phyloP scores from a whole-genome alignment of 176 grass and related monocot genomes.

The Cymbopogon citratus region DNA sequence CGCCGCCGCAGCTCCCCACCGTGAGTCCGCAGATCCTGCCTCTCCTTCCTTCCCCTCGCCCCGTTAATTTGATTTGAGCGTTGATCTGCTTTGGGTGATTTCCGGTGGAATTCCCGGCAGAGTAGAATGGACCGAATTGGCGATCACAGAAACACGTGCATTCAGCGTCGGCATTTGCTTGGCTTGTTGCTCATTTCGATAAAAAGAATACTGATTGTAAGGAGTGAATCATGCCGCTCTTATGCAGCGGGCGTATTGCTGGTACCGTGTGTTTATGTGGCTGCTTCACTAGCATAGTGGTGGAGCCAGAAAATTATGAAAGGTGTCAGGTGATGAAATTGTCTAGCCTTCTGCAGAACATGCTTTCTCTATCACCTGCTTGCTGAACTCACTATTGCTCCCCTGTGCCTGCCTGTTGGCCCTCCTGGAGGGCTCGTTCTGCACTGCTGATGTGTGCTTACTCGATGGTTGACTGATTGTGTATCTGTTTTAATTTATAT shows the following conservation, averaged over 20 bases:
- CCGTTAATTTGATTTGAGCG: slow-evolving; percentile 27
- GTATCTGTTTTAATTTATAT: neutral
- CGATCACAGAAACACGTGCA: neutral
- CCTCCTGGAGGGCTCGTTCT: neutral
- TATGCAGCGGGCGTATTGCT: neutral
- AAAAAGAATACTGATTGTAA: neutral
- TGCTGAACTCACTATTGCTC: neutral
- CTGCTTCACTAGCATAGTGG: neutral
- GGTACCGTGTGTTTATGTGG: neutral
- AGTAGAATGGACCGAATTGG: slow-evolving; percentile 12
- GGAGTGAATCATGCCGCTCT: neutral
- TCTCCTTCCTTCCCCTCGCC: slow-evolving; percentile 6
- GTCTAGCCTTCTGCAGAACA: neutral
- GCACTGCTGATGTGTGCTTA: neutral
- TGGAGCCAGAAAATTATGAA: neutral
- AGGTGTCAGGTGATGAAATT: neutral
- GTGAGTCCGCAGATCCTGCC: slow-evolving; percentile 69
- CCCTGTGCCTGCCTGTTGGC: neutral
- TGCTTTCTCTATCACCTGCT: neutral
- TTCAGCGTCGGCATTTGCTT: slow-evolving; percentile 8
- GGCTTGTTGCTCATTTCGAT: neutral
- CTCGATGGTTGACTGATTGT: neutral
- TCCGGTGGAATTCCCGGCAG: neutral
- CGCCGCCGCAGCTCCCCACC: slow-evolving; percentile 86
- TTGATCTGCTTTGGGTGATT: neutral